A percentile compares a stretch with the other conserved stretches of the same genome.
Evolutionary conservation across 306 rosid species (phyloP).

Genomic region (Sesbania bispinosa): DNA sequence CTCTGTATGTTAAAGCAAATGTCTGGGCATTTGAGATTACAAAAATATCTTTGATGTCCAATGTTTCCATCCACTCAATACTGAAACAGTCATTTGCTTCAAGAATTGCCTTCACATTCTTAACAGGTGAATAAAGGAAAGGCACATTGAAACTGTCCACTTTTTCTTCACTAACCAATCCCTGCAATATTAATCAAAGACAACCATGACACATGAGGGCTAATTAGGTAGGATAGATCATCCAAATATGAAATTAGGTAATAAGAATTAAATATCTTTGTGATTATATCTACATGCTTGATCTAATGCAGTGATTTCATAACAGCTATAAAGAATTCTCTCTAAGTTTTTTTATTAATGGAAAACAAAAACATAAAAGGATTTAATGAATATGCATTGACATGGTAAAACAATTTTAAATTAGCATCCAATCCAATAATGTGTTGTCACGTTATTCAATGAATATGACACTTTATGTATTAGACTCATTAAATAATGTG

Average conservation of each 20-base stretch:
- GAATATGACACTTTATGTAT: too few relatives aligned
- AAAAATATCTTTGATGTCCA: neutral
- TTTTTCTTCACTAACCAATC: conserved; percentile 12
- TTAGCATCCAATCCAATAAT: too few relatives aligned
- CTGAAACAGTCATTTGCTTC: too few relatives aligned
- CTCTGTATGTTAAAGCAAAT: neutral
- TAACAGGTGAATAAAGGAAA: too few relatives aligned
- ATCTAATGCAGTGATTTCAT: neutral
- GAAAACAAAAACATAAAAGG: neutral
- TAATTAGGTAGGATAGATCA: too few relatives aligned
- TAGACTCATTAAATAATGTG: too few relatives aligned
- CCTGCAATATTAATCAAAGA: conserved; percentile 19
- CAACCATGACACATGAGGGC: neutral
- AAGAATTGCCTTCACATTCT: too few relatives aligned
- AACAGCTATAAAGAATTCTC: too few relatives aligned
- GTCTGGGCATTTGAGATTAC: neutral
- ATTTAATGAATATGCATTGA: too few relatives aligned
- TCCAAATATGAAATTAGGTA: neutral
- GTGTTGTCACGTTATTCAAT: too few relatives aligned
- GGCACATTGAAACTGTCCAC: neutral
- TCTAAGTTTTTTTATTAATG: neutral
- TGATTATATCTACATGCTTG: neutral
- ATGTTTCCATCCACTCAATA: too few relatives aligned
- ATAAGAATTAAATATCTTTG: neutral
- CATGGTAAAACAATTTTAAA: too few relatives aligned